Conservation (phyloP, 176 grass and related monocot species). For the Aegilops tauschii region DNA sequence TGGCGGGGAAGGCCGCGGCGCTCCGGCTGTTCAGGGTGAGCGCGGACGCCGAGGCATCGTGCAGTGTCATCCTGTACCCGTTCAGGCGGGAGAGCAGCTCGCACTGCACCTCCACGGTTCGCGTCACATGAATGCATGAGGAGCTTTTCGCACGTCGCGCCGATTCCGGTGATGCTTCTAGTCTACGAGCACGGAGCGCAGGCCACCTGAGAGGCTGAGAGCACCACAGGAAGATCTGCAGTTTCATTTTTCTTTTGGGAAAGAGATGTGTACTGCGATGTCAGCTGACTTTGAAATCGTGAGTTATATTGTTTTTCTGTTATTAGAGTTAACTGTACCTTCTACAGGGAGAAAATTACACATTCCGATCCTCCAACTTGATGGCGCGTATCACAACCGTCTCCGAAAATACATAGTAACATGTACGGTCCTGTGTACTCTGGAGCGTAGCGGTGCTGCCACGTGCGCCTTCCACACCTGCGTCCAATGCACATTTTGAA, state of each 20-base stretch:
- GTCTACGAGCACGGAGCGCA: too few species aligned
- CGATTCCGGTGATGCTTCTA: neutral
- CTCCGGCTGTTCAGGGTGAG: slow-evolving; percentile 24
- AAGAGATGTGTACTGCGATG: neutral
- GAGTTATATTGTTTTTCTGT: too few species aligned
- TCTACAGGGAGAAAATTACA: too few species aligned
- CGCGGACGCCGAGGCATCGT: neutral
- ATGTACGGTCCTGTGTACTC: too few species aligned
- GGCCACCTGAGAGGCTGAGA: too few species aligned
- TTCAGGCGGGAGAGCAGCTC: slow-evolving; percentile 24
- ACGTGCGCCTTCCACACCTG: too few species aligned
- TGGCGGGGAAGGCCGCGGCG: slow-evolving; percentile 9
- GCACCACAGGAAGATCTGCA: neutral
- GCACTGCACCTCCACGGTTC: slow-evolving; percentile 10
- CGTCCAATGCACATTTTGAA: too few species aligned
- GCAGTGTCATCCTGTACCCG: slow-evolving; percentile 13
- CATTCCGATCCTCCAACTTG: too few species aligned
- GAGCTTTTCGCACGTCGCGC: neutral
- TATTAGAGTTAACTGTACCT: too few species aligned
- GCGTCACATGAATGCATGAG: slow-evolving; percentile 1
- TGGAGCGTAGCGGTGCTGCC: too few species aligned
- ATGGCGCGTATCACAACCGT: too few species aligned
- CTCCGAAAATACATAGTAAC: too few species aligned
- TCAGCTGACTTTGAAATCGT: neutral
- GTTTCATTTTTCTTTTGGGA: neutral